Evolutionary conservation across 2,329 filamentous ascomycete genomes (phyloP).

Genomic region (Amauroascus niger): DNA sequence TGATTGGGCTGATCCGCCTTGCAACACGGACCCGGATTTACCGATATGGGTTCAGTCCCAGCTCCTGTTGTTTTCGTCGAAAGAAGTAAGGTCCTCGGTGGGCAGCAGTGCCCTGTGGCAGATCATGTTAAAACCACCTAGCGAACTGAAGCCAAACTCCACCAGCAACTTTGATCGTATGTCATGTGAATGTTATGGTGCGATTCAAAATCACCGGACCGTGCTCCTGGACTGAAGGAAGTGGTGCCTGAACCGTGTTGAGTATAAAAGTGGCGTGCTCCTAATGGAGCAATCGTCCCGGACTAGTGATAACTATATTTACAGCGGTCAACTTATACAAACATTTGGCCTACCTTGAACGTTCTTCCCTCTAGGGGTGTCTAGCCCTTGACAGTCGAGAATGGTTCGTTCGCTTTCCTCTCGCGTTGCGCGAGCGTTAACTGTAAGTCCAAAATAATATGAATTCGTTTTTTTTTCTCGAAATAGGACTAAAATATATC

Average conservation of each 20-base stretch:
- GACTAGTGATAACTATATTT: neutral
- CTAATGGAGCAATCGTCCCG: neutral
- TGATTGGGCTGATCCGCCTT: neutral
- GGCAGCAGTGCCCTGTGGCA: neutral
- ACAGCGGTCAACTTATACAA: neutral
- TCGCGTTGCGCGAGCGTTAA: neutral
- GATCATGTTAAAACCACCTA: neutral
- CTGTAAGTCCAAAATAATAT: neutral
- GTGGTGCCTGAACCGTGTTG: neutral
- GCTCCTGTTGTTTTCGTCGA: neutral
- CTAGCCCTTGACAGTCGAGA: neutral
- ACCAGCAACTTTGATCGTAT: neutral
- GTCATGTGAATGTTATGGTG: conserved; percentile 4
- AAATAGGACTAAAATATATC: conserved; percentile 1
- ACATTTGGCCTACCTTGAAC: neutral
- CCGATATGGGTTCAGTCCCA: neutral
- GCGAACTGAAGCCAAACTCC: neutral
- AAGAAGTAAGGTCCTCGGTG: neutral
- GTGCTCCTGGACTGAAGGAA: neutral
- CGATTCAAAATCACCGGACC: neutral
- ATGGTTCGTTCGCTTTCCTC: conserved; percentile 4
- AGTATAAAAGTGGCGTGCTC: neutral
- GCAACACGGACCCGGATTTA: neutral
- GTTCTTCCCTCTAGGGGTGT: neutral
- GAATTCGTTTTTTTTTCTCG: neutral